Conservation (phyloP, 2,329 filamentous ascomycete genomes). For the Stemphylium lycopersici region DNA sequence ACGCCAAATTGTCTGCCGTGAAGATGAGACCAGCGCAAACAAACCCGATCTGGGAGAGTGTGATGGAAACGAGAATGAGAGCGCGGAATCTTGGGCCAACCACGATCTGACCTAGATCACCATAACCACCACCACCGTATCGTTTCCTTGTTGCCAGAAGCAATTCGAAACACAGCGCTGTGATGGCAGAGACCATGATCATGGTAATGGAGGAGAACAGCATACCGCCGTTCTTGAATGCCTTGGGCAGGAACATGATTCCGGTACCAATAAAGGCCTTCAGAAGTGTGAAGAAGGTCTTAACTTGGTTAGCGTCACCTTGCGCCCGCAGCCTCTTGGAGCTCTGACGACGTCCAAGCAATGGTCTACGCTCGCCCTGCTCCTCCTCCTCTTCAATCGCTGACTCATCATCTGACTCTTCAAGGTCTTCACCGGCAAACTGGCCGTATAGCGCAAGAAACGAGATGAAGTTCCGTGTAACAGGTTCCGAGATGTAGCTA, state of each 20-base stretch:
- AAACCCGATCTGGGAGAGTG: conserved; percentile 77
- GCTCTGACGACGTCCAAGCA: conserved; percentile 64
- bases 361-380: conserved; percentile 64
- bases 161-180: conserved; percentile 73
- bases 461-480: conserved; percentile 74
- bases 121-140: conserved; percentile 74
- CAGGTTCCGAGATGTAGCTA: conserved; percentile 57
- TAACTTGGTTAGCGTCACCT: conserved; percentile 70
- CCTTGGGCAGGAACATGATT: conserved; percentile 82
- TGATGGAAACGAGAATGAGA: conserved; percentile 72
- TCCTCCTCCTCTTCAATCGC: conserved; percentile 59
- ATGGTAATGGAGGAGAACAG: conserved; percentile 75
- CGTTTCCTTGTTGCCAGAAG: conserved; percentile 69
- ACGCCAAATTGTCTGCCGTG: conserved; percentile 73
- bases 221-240: conserved; percentile 78
- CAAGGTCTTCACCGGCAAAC: conserved; percentile 75
- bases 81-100: conserved; percentile 65
- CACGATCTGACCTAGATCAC: conserved; percentile 69
- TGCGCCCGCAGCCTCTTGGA: conserved; percentile 54
- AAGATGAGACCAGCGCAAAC: conserved; percentile 81
- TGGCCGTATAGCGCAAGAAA: conserved; percentile 77
- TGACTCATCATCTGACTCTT: conserved; percentile 64
- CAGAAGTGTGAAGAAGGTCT: conserved; percentile 78
- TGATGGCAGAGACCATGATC: conserved; percentile 68
- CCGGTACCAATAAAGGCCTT: conserved; percentile 82